Conservation (phyloP, 306 rosid species). For the Quercus agrifolia region DNA sequence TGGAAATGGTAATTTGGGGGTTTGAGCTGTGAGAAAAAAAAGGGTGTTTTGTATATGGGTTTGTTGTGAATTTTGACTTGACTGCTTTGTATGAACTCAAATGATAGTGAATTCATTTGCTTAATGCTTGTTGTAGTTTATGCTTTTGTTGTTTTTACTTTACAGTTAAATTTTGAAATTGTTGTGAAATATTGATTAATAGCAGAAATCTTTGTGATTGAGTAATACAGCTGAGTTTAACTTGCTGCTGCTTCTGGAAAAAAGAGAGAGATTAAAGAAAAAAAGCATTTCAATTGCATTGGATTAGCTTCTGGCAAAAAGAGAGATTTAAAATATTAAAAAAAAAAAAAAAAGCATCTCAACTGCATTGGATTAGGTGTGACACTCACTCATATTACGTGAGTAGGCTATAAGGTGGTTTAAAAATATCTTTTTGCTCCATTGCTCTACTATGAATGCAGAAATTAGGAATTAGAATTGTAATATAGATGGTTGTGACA, state of each 20-base stretch:
- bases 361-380: too few relatives aligned
- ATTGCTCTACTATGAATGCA: too few relatives aligned
- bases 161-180: not conserved
- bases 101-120: constrained; percentile 11
- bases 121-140: not conserved
- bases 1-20: not conserved
- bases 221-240: not conserved
- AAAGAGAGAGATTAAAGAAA: not conserved
- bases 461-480: too few relatives aligned
- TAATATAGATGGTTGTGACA: too few relatives aligned
- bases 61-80: not conserved
- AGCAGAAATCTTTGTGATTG: not conserved
- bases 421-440: too few relatives aligned
- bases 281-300: not conserved
- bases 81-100: constrained; percentile 4
- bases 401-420: too few relatives aligned
- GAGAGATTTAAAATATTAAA: too few relatives aligned
- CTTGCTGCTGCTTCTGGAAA: not conserved
- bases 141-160: not conserved
- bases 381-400: too few relatives aligned
- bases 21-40: not conserved
- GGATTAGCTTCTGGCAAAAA: not conserved
- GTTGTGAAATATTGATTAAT: not conserved
- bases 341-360: not conserved
- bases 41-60: not conserved